Evolutionary conservation across 2,329 filamentous ascomycete genomes (phyloP), one percentile per base, ranked within the genome.

Genomic region (Diaporthe caulivora): DNA sequence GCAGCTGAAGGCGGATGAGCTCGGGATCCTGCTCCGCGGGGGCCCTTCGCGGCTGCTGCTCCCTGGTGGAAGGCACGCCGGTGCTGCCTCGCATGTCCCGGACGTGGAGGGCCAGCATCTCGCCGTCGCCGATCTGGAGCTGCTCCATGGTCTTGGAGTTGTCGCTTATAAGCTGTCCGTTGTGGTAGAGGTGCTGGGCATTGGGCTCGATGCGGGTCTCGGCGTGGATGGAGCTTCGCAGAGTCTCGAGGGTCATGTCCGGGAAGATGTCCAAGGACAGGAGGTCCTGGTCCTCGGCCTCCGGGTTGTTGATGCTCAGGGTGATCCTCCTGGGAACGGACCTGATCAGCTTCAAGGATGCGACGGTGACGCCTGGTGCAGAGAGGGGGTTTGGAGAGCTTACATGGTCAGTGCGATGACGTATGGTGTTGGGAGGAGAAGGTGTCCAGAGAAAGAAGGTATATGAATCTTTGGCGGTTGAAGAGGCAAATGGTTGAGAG

Each of bases 51-150:
- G 82, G 80, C 75, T 75, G 73, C 73, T 78, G 75, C 72, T 70
- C 81, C 81, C 67, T 81, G 64, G 77, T 77, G 51, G 78, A 75
- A 15, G 84, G 80, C 31, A 85, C 80, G 62, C 83, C 82, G 47
- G 85, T 85, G 79, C 80, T 87, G 76, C 86, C 87, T 69, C 85
- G 85, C 84, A 87, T 88, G 77, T 91, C 88, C 75, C 90, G 84
- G 74, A 98, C 92, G 81, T 97, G 93, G 77, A 98, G 89, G 40
- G 94, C 95, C 76, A 99, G 86, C 94, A 99, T 95, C 80, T 98
- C 97, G 71, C 95, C 95, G 84, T 98, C 94, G 64, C 87, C 90
- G 78, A 99, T 93, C 54, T 93, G 90, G 42, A 95, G 89, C 79
- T 96, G 89, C 77, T 95, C 91, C 80, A 99, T 89, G 3, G 95